Percentiles rank a stretch among this genome's conserved stretches.
phyloP scores from a whole-genome alignment of 768 basidiomycete genomes.

The Termitomyces heimii region DNA sequence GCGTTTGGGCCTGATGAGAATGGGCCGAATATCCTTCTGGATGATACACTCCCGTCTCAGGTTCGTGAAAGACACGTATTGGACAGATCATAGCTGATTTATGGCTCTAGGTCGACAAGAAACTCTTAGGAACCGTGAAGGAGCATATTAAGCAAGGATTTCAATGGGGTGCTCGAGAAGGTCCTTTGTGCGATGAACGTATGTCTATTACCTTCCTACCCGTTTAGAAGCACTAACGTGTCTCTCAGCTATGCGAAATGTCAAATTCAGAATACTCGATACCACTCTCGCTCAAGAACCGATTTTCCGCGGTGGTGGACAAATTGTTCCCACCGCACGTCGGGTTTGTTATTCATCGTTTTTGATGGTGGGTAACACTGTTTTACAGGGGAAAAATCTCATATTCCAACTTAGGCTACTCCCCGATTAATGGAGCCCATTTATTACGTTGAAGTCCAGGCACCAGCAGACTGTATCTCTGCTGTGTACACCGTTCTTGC shows the following conservation, averaged over 20 bases:
- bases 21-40: conserved; percentile 89
- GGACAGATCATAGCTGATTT: neutral
- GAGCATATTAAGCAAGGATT: conserved; percentile 98
- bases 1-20: conserved; percentile 97
- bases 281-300: conserved; percentile 91
- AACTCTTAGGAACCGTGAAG: conserved; percentile 79
- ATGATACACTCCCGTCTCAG: conserved; percentile 95
- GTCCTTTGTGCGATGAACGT: conserved; percentile 98
- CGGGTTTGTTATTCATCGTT: conserved; percentile 99
- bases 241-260: conserved; percentile 86
- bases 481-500: conserved; percentile 98
- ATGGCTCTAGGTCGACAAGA: conserved; percentile 77
- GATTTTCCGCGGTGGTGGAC: conserved; percentile 96
- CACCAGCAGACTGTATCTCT: conserved; percentile 97
- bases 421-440: conserved; percentile 96
- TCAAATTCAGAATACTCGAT: conserved; percentile 95
- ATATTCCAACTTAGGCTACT: conserved; percentile 56
- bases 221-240: neutral
- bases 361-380: conserved; percentile 70
- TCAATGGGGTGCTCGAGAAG: conserved; percentile 98
- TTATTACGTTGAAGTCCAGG: conserved; percentile 99
- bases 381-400: conserved; percentile 1
- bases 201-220: conserved; percentile 31
- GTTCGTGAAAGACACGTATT: conserved; percentile 28
- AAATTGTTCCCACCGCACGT: conserved; percentile 98